Conservation (phyloP, 371 early-diverging fungal species). For the Mucor lusitanicus region DNA sequence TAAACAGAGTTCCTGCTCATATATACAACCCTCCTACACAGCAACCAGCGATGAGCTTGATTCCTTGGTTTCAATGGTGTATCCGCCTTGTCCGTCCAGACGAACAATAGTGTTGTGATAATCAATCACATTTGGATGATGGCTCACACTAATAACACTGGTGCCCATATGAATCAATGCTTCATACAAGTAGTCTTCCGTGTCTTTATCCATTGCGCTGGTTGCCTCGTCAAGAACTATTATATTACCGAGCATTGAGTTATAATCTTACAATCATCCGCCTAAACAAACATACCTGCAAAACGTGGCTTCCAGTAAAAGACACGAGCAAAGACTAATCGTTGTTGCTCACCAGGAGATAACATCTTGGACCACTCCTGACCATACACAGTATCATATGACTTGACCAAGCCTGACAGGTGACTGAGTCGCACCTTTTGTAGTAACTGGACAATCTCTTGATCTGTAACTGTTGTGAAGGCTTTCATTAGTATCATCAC, state of each 20-base stretch:
- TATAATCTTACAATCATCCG: background rate
- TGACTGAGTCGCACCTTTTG: constrained; percentile 55
- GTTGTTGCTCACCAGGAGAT: constrained; percentile 82
- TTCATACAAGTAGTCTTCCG: constrained; percentile 58
- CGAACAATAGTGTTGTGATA: constrained; percentile 53
- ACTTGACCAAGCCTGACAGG: constrained; percentile 41
- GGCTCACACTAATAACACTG: constrained; percentile 73
- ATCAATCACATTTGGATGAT: constrained; percentile 48
- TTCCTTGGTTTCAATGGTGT: constrained; percentile 11
- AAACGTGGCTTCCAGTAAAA: constrained; percentile 69
- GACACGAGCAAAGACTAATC: constrained; percentile 69
- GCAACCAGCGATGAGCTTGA: constrained; percentile 1
- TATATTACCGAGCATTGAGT: background rate
- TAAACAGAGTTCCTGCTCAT: no score
- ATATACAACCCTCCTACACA: no score
- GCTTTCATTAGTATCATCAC: no score
- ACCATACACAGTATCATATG: constrained; percentile 56
- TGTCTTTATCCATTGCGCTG: constrained; percentile 63
- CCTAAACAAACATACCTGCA: constrained; percentile 56
- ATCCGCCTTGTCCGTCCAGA: constrained; percentile 48
- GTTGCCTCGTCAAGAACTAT: constrained; percentile 77
- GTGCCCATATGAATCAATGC: constrained; percentile 39
- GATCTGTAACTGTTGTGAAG: constrained; percentile 48
- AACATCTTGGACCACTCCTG: constrained; percentile 68
- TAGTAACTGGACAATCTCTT: constrained; percentile 46